These are phyloP conservation scores for Trametes polyzona DNA, from an alignment of 1,284 basidiomycete genomes.

Conservation along the genomic window DNA sequence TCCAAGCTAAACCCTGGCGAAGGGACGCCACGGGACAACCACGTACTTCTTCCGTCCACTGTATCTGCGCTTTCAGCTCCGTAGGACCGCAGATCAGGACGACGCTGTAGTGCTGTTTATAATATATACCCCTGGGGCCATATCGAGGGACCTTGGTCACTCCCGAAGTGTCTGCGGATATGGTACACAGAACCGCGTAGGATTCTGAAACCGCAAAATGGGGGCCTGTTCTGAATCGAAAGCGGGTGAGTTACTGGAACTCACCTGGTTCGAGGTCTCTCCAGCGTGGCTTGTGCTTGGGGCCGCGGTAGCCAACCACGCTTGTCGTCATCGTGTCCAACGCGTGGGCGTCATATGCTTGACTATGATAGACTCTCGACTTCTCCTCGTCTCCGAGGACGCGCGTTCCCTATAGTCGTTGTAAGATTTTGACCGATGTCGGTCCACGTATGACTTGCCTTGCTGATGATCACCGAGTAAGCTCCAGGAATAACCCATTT, in stretches of 20 bases:
- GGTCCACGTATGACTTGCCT: constrained; percentile 24
- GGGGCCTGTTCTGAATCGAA: too few species aligned
- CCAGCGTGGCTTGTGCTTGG: constrained; percentile 44
- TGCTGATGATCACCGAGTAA: constrained; percentile 40
- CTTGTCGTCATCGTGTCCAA: constrained; percentile 36
- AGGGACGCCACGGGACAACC: neutral
- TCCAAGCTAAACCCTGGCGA: neutral
- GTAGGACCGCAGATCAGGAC: constrained; percentile 54
- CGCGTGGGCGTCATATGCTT: constrained; percentile 23
- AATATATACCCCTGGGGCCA: constrained; percentile 36
- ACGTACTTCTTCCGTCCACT: constrained; percentile 46
- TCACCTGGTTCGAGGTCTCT: constrained; percentile 47
- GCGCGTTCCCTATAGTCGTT: constrained; percentile 42
- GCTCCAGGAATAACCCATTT: constrained; percentile 35
- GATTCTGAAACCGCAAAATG: constrained; percentile 35
- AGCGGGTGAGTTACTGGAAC: neutral
- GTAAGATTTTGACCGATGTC: neutral
- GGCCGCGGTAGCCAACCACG: constrained; percentile 49
- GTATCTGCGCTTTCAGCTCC: constrained; percentile 47
- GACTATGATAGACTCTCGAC: constrained; percentile 14
- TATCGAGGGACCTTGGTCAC: constrained; percentile 29
- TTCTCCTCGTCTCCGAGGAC: constrained; percentile 38
- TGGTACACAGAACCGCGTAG: constrained; percentile 43
- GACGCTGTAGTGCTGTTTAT: constrained; percentile 46
- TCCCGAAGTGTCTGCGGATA: constrained; percentile 44